Evolutionary conservation across 2,329 filamentous ascomycete genomes (phyloP).

Genomic region (Parafenestella ontariensis): DNA sequence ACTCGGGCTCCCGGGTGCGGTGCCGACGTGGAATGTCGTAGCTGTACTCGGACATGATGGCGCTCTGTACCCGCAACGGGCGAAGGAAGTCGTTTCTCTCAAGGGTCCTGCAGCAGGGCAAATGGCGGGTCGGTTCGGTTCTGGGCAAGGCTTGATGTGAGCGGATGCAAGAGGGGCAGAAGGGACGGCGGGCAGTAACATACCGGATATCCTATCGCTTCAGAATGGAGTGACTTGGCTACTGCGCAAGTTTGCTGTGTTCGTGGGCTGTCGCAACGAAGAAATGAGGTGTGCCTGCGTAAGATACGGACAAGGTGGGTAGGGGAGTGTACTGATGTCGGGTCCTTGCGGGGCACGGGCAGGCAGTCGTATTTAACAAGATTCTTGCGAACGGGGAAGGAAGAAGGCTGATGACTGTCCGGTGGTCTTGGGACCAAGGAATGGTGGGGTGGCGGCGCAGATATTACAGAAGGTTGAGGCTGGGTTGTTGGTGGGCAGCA

Average conservation of each 20-base stretch:
- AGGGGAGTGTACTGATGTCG: conserved; percentile 15
- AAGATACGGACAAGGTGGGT: conserved; percentile 31
- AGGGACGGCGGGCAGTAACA: conserved; percentile 5
- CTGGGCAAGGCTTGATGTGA: conserved; percentile 26
- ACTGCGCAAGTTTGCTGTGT: conserved; percentile 13
- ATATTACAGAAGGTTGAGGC: conserved; percentile 24
- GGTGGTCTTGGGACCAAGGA: conserved; percentile 22
- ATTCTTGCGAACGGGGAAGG: conserved; percentile 9
- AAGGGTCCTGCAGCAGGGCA: conserved; percentile 13
- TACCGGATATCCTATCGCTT: conserved; percentile 27
- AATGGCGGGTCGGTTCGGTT: conserved; percentile 11
- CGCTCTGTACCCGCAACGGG: conserved; percentile 19
- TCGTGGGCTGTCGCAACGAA: conserved; percentile 30
- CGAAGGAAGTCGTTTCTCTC: conserved; percentile 8
- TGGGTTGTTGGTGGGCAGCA: conserved; percentile 18
- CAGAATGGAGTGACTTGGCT: conserved; percentile 19
- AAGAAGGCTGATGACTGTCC: conserved; percentile 28
- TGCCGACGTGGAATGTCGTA: conserved; percentile 57
- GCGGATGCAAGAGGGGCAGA: conserved; percentile 12
- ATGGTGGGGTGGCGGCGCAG: conserved; percentile 24
- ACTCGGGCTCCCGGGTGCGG: conserved; percentile 59
- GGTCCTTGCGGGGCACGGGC: conserved; percentile 20
- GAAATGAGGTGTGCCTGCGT: conserved; percentile 30
- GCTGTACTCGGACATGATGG: conserved; percentile 58
- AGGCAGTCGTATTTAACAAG: conserved; percentile 28